Conservation (phyloP, 768 basidiomycete species). For the Gymnopilus junonius region DNA sequence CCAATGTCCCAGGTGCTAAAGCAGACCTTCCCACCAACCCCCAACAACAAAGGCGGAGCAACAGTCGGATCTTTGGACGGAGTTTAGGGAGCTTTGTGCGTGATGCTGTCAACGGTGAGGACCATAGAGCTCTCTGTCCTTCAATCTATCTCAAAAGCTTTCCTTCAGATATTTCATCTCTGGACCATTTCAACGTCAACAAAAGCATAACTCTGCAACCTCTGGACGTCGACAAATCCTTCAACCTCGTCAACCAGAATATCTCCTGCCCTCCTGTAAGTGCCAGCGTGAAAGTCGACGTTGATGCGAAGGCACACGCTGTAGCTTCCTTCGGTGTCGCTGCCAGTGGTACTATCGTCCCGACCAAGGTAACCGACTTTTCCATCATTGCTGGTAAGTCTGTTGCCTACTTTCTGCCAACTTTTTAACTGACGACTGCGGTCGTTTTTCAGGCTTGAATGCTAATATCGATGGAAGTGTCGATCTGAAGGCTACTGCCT, state of each 20-base stretch:
- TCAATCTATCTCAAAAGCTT: not conserved
- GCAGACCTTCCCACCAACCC: constrained; percentile 25
- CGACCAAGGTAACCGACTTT: constrained; percentile 43
- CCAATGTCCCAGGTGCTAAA: constrained; percentile 34
- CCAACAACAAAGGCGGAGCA: constrained; percentile 14
- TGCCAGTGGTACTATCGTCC: constrained; percentile 48
- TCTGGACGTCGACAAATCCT: constrained; percentile 34
- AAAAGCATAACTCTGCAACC: constrained; percentile 34
- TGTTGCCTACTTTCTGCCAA: not conserved
- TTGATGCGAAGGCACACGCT: constrained; percentile 37
- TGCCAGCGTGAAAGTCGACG: constrained; percentile 31
- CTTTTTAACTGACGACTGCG: not conserved
- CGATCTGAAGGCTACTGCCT: constrained; percentile 38
- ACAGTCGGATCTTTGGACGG: constrained; percentile 23
- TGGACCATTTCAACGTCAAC: constrained; percentile 36
- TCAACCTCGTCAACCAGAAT: constrained; percentile 33
- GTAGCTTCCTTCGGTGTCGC: constrained; percentile 42
- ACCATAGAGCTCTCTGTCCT: not conserved
- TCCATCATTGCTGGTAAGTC: constrained; percentile 37
- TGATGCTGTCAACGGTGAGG: constrained; percentile 31
- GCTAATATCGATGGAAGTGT: constrained; percentile 44
- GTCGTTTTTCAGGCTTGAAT: constrained; percentile 31
- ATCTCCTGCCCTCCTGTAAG: constrained; percentile 30
- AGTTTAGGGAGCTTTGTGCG: constrained; percentile 32
- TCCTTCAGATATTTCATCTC: constrained; percentile 24